These are phyloP conservation scores for Fusarium zealandicum DNA, from an alignment of 2,329 filamentous ascomycete genomes.

Conservation along the genomic window DNA sequence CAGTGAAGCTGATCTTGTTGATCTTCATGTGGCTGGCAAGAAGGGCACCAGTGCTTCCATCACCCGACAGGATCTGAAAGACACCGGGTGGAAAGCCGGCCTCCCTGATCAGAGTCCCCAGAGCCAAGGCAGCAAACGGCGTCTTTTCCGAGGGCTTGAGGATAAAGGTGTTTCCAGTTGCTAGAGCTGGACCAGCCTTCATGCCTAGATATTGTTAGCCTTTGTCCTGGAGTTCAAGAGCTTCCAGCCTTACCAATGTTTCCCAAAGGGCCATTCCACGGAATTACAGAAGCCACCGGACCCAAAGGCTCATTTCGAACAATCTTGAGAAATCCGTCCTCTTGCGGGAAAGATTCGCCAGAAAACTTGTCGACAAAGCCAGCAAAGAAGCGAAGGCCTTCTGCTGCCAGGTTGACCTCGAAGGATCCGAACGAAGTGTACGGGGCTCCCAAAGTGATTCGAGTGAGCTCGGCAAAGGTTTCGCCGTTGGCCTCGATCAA, in stretches of 20 bases:
- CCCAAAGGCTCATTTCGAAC: constrained; percentile 40
- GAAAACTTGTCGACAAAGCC: constrained; percentile 37
- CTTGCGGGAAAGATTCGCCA: constrained; percentile 38
- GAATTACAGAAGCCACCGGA: constrained; percentile 43
- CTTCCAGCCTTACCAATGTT: constrained; percentile 38
- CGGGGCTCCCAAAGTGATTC: constrained; percentile 56
- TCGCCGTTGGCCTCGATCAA: constrained; percentile 49
- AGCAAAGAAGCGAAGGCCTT: constrained; percentile 49
- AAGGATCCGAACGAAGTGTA: constrained; percentile 53
- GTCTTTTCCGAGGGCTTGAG: constrained; percentile 55
- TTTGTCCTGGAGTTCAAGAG: background rate
- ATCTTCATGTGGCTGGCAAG: constrained; percentile 26
- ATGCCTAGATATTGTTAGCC: constrained; percentile 21
- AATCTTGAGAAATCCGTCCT: constrained; percentile 29
- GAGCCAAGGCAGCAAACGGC: constrained; percentile 43
- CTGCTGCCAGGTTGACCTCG: constrained; percentile 45
- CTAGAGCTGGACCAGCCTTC: constrained; percentile 54
- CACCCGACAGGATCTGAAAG: constrained; percentile 47
- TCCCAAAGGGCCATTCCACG: constrained; percentile 52
- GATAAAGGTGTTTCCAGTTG: constrained; percentile 53
- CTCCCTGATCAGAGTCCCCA: constrained; percentile 48
- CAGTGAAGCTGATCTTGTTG: constrained; percentile 72
- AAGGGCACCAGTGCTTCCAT: constrained; percentile 21
- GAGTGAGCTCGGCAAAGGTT: constrained; percentile 49
- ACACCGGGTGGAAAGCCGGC: constrained; percentile 56